Conservation (phyloP, 2,329 filamentous ascomycete genomes). For the Cercospora canescens region DNA sequence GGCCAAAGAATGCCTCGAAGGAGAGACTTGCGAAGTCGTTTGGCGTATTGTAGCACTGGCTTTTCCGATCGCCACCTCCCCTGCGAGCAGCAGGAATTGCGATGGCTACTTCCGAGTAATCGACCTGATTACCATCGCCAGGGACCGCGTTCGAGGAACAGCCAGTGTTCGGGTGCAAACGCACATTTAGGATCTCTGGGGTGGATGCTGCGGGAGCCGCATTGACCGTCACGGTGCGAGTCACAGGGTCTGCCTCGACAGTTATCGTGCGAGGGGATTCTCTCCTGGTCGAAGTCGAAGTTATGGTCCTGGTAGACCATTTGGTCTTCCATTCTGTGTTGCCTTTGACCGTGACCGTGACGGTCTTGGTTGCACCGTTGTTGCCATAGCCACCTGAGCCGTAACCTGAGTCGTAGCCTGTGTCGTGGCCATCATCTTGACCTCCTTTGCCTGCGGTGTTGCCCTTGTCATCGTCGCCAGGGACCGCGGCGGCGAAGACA, state of each 20-base stretch:
- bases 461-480: not conserved
- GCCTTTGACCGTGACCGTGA: not conserved
- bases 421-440: not conserved
- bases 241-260: not conserved
- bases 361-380: not conserved
- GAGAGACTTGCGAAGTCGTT: conserved; percentile 10
- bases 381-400: not conserved
- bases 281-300: not conserved
- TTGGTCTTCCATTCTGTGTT: not conserved
- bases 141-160: not conserved
- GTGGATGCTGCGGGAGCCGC: not conserved
- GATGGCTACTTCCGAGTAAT: conserved; percentile 1
- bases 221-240: not conserved
- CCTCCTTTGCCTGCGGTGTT: not conserved
- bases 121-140: not conserved
- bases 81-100: not conserved
- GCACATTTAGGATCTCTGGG: not conserved
- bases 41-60: conserved; percentile 6
- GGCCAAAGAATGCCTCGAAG: conserved; percentile 11
- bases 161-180: not conserved
- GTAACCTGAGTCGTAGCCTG: not conserved
- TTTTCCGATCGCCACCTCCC: not conserved
- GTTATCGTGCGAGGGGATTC: not conserved
- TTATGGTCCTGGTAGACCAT: not conserved
- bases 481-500: conserved; percentile 5